phyloP scores from a whole-genome alignment of 2,329 filamentous ascomycete genomes.

The Fusarium phyllophilum region DNA sequence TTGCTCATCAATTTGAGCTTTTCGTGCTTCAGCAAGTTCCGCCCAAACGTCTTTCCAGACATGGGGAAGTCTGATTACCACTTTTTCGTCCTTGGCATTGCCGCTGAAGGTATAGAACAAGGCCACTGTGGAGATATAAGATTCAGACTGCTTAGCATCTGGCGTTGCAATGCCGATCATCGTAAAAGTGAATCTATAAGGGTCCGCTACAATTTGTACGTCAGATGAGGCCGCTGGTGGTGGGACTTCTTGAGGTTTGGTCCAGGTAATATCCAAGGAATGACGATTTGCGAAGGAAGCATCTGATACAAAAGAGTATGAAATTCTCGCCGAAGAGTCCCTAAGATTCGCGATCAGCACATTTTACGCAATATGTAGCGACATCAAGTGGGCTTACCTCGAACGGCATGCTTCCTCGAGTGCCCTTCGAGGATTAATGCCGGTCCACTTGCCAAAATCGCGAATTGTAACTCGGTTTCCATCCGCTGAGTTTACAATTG shows the following conservation, averaged over 20 bases:
- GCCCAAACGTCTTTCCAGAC: constrained; percentile 88
- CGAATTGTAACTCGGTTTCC: constrained; percentile 71
- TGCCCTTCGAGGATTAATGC: constrained; percentile 78
- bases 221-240: constrained; percentile 49
- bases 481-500: constrained; percentile 62
- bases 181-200: constrained; percentile 70
- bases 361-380: not conserved
- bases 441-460: constrained; percentile 86
- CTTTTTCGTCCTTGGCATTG: constrained; percentile 87
- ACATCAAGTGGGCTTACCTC: constrained; percentile 59
- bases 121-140: constrained; percentile 82
- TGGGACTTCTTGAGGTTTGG: constrained; percentile 71
- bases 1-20: constrained; percentile 72
- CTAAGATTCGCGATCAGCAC: constrained; percentile 53
- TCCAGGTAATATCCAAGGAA: constrained; percentile 79
- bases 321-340: constrained; percentile 75
- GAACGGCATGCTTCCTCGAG: constrained; percentile 90
- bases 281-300: constrained; percentile 81
- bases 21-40: constrained; percentile 78
- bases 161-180: constrained; percentile 81
- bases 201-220: constrained; percentile 57
- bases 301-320: constrained; percentile 76
- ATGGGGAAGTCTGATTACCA: constrained; percentile 79
- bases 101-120: constrained; percentile 83
- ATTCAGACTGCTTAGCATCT: constrained; percentile 83